Evolutionary conservation across 2,329 filamentous ascomycete species (phyloP).

Genomic region (Colletotrichum tabaci): DNA sequence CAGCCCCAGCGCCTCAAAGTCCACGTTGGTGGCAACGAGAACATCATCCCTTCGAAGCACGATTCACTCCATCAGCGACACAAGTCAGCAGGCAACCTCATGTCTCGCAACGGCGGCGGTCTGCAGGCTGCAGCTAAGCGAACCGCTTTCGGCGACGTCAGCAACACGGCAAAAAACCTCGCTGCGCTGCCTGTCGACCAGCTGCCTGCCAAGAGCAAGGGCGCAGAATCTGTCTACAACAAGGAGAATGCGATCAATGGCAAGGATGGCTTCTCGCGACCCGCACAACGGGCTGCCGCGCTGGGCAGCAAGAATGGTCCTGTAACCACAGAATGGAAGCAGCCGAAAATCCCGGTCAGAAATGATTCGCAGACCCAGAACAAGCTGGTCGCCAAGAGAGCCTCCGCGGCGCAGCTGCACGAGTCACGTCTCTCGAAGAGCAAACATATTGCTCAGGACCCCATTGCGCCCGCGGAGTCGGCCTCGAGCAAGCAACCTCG

Average conservation of each 20-base stretch:
- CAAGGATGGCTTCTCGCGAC: constrained; percentile 44
- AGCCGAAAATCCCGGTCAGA: constrained; percentile 29
- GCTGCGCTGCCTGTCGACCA: constrained; percentile 43
- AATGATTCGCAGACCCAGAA: constrained; percentile 35
- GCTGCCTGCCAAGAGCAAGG: constrained; percentile 54
- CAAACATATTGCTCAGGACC: constrained; percentile 37
- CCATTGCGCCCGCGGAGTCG: not conserved
- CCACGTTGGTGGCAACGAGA: constrained; percentile 77
- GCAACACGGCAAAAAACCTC: constrained; percentile 71
- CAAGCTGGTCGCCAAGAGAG: constrained; percentile 36
- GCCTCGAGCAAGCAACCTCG: constrained; percentile 53
- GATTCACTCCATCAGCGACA: constrained; percentile 82
- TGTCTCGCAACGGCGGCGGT: constrained; percentile 66
- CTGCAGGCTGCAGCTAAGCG: constrained; percentile 80
- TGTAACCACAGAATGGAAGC: constrained; percentile 34
- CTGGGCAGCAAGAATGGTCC: constrained; percentile 37
- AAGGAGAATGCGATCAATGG: constrained; percentile 47
- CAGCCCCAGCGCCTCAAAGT: constrained; percentile 59
- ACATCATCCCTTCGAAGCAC: constrained; percentile 68
- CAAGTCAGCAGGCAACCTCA: constrained; percentile 81
- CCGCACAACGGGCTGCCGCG: constrained; percentile 43
- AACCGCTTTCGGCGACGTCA: constrained; percentile 86
- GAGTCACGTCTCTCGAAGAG: constrained; percentile 35
- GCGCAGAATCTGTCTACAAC: constrained; percentile 50
- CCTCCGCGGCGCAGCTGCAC: constrained; percentile 29